Evolutionary conservation across 208 protist genomes (phyloP), one percentile per base, ranked within the genome.

Genomic region (Leishmania martiniquensis): DNA sequence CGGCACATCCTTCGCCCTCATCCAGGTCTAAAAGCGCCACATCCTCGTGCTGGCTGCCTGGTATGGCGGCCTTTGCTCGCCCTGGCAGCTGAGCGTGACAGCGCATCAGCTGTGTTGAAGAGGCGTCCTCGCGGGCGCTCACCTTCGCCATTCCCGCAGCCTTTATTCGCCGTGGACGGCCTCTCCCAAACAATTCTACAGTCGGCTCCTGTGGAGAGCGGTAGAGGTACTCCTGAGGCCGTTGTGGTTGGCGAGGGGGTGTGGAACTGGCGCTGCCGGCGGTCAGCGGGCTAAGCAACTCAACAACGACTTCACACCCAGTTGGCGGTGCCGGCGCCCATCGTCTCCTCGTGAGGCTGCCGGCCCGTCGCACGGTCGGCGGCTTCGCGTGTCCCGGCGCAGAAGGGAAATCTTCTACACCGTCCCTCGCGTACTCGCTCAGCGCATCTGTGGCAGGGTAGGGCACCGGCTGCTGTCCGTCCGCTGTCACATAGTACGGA

Each of bases 251-350:
- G 9, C 22, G 62, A 29, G 13, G 60, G 12, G 42, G 17, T 13
- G 10, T 57, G 29, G n/a, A 4, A n/a, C 59, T 55, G 32, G 25
- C 10, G 29, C 10, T 1, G 29, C 1, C 39, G 22, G 37, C 55
- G 20, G 69, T 44, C n/a, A 80, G n/a, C 39, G 76, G 76, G n/a
- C 13, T 29, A 25, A 80, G 42, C 39, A n/a, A 44, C 52, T 67
- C 65, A 2, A 54, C 34, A 37, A 44, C 1, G 37, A 49, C 71
- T 45, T 45, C 10, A 17, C 37, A 20, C 52, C 51, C 17, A 10
- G 34, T 15, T 20, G 52, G 9, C 10, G 49, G 34, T 52, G 15
- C 10, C 12, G 71, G 25, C 22, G 52, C 71, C 45, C 49, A 52
- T 52, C 32, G 44, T 0, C 22, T 20, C 4, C 5, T 32, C 25